These are phyloP conservation scores for Ilex aquifolium DNA, from an alignment of 257 asterid species.

Conservation along the genomic window DNA sequence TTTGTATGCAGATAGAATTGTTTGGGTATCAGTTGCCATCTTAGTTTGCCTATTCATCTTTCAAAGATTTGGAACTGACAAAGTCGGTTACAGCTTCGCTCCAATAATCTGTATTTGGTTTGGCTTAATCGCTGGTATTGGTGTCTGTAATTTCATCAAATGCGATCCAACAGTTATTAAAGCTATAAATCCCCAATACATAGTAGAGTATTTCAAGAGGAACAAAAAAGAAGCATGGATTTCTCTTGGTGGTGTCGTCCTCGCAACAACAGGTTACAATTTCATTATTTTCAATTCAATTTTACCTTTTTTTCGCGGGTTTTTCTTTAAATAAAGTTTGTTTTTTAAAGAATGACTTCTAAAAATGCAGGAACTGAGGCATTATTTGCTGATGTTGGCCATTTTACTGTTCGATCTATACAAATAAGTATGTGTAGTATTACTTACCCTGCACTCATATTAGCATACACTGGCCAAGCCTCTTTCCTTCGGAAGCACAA, in stretches of 20 bases:
- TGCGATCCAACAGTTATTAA: conserved; percentile 36
- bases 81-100: conserved; percentile 64
- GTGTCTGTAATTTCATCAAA: conserved; percentile 45
- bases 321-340: no score
- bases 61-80: conserved; percentile 72
- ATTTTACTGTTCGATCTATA: conserved; percentile 49
- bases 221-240: conserved; percentile 58
- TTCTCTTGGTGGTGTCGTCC: conserved; percentile 67
- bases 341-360: no score
- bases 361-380: conserved; percentile 56
- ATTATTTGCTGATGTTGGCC: conserved; percentile 64
- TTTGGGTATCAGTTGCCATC: conserved; percentile 43
- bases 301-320: neutral
- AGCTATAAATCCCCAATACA: conserved; percentile 58
- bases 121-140: conserved; percentile 33
- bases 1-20: conserved; percentile 35
- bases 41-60: conserved; percentile 39
- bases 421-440: conserved; percentile 50
- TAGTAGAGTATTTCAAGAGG: conserved; percentile 47
- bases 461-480: conserved; percentile 55
- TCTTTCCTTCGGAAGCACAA: conserved; percentile 40
- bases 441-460: conserved; percentile 36
- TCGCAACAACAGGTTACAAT: conserved; percentile 50
- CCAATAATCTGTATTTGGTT: conserved; percentile 62
- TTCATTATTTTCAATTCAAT: neutral